A percentile compares a stretch with the other conserved stretches of the same genome.
These are phyloP conservation scores for Hymenotorrendiella dingleyae DNA, from an alignment of 2,329 filamentous ascomycete genomes.

Conservation along the genomic window DNA sequence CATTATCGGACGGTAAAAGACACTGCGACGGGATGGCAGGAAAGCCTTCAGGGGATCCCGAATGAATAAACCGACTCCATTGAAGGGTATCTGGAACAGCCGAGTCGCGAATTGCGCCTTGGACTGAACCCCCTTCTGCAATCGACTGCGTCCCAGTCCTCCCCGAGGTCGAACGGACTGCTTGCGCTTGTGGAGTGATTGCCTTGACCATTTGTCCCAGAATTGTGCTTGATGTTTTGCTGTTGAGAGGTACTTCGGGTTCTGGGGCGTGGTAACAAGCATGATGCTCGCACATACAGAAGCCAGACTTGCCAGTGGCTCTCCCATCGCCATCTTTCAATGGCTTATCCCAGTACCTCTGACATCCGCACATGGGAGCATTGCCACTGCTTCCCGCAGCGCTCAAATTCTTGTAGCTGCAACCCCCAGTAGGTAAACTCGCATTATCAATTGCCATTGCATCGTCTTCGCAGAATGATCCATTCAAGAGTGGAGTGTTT, in stretches of 20 bases:
- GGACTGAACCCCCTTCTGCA: not conserved
- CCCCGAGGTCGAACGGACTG: not conserved
- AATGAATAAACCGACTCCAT: constrained; percentile 23
- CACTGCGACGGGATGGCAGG: constrained; percentile 33
- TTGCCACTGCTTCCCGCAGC: constrained; percentile 36
- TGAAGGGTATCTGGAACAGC: constrained; percentile 24
- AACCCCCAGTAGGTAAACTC: constrained; percentile 41
- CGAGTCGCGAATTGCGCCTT: constrained; percentile 1
- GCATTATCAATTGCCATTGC: constrained; percentile 9
- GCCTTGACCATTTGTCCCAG: constrained; percentile 5
- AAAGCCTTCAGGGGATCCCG: constrained; percentile 22
- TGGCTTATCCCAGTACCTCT: constrained; percentile 45
- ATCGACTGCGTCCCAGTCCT: not conserved
- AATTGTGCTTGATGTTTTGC: constrained; percentile 8
- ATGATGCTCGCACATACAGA: constrained; percentile 50
- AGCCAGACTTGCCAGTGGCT: constrained; percentile 14
- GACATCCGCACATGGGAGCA: constrained; percentile 44
- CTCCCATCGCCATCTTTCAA: constrained; percentile 6
- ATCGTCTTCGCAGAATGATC: constrained; percentile 17
- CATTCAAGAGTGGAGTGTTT: constrained; percentile 28
- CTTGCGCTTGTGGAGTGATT: constrained; percentile 1
- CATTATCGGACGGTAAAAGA: constrained; percentile 30
- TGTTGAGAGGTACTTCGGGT: constrained; percentile 9
- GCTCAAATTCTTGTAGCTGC: constrained; percentile 44
- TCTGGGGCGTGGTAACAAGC: constrained; percentile 45